Evolutionary conservation across 1,139 yeast species (phyloP).

Genomic region (Chernovozyma aurita): DNA sequence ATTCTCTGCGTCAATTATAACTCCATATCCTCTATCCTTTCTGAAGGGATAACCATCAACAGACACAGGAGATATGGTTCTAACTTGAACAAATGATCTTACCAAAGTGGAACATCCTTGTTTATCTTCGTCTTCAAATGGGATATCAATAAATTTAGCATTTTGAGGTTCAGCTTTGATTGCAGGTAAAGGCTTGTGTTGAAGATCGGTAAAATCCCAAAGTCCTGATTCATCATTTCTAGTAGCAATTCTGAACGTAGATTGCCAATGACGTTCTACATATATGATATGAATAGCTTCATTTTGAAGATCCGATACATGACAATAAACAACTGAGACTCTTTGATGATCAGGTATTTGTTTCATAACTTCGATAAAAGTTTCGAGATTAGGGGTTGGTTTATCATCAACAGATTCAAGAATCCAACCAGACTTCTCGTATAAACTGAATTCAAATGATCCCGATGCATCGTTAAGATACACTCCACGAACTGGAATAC

Average conservation of each 20-base stretch:
- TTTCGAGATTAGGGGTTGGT: conserved; percentile 68
- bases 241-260: conserved; percentile 64
- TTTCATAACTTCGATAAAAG: conserved; percentile 75
- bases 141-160: conserved; percentile 70
- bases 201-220: conserved; percentile 78
- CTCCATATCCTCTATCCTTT: conserved; percentile 66
- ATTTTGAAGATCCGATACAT: conserved; percentile 76
- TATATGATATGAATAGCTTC: conserved; percentile 59
- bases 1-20: conserved; percentile 71
- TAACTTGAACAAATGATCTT: conserved; percentile 63
- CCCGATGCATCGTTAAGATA: conserved; percentile 76
- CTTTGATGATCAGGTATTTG: conserved; percentile 70
- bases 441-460: conserved; percentile 61
- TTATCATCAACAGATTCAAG: conserved; percentile 73
- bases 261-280: conserved; percentile 84
- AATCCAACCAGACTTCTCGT: conserved; percentile 64
- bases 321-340: conserved; percentile 70
- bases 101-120: conserved; percentile 49
- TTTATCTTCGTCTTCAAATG: conserved; percentile 44
- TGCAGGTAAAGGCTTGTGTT: conserved; percentile 57
- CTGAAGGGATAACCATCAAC: conserved; percentile 70
- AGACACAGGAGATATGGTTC: conserved; percentile 60
- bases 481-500: conserved; percentile 82
- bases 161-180: conserved; percentile 43
- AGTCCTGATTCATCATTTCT: conserved; percentile 81